Percentiles rank a stretch among this genome's conserved stretches.
These are phyloP conservation scores for Pedinophyceae sp. DNA, from an alignment of 139 green algal species.

Conservation along the genomic window DNA sequence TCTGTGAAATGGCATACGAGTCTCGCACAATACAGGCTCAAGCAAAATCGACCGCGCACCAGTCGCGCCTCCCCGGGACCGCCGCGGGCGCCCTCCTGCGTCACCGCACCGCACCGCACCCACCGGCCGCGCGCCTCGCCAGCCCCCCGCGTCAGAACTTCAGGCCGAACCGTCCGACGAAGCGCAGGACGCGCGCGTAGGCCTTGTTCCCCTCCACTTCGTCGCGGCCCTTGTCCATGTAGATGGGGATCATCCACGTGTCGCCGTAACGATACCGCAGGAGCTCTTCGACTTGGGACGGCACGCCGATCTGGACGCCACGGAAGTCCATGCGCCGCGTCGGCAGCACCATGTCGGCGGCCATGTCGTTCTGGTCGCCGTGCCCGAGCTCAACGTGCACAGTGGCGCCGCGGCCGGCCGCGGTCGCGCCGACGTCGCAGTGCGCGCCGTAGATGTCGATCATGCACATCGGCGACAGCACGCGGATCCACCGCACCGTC, in stretches of 20 bases:
- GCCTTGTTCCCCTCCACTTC: neutral
- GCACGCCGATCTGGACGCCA: neutral
- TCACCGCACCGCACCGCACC: neutral
- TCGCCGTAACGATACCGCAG: neutral
- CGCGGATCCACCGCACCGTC: neutral
- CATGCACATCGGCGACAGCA: neutral
- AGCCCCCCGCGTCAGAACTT: neutral
- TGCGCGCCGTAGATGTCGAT: conserved; percentile 3
- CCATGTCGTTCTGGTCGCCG: neutral
- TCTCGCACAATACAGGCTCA: too few species aligned
- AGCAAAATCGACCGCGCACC: too few species aligned
- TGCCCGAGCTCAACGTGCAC: neutral
- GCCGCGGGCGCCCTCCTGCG: neutral
- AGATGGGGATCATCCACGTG: conserved; percentile 1
- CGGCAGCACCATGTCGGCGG: neutral
- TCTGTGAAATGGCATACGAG: too few species aligned
- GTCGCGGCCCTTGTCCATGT: conserved; percentile 3
- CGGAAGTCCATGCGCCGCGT: neutral
- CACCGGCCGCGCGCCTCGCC: neutral
- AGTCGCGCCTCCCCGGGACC: too few species aligned
- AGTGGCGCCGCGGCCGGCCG: neutral
- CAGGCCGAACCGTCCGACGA: neutral
- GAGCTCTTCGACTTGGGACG: neutral
- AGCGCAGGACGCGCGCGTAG: neutral
- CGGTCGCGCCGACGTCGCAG: neutral